Evolutionary conservation across 208 protist genomes (phyloP), one percentile per base, ranked within the genome.

Genomic region (Wallacemonas collosoma): DNA sequence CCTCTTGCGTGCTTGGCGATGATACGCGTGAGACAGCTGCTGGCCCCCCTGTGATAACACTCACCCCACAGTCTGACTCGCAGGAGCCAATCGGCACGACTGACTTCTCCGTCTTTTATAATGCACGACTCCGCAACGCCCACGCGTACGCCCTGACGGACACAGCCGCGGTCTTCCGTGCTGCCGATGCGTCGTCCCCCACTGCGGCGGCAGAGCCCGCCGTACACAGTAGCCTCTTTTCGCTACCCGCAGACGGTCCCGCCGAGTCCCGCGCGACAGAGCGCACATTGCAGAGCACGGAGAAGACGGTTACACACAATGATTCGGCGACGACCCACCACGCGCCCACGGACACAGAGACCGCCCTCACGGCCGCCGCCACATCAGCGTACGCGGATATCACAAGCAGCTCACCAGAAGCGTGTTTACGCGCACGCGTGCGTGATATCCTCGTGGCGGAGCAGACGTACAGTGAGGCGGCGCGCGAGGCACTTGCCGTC

Each of bases 401-500:
- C 47, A 51, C 47, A 51, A 51, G 11, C 11, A 51, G 14, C 47
- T 50, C 45, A 2, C 72, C 65, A 14, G 63, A 68, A 35, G 61
- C 39, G 7, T 87, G 75, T 57, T 72, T 89, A 39, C 81, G 79
- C 2, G 43, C 63, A 47, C 76, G 75, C 14, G 77, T 88, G 41
- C 82, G 78, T 39, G 80, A 84, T 50, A 73, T 83, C 41, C 47
- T 91, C 12, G 40, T 88, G 14, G 75, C 71, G 0, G 73, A 84
- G 35, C 57, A 66, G 6, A 43, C 58, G 4, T 68, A 77, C 54
- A 7, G 62, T 1, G 14, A 57, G 3, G 15, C 63, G 47, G 48
- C 53, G 12, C 40, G 50, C n/a, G 47, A 47, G 12, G 35, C 64
- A 35, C 54, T 65, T 9, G 35, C 38, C 44, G 7, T 53, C n/a